Percentiles rank a stretch among this genome's conserved stretches.
Conservation (phyloP, 2,329 filamentous ascomycete species). For the Acephala macrosclerotiorum region DNA sequence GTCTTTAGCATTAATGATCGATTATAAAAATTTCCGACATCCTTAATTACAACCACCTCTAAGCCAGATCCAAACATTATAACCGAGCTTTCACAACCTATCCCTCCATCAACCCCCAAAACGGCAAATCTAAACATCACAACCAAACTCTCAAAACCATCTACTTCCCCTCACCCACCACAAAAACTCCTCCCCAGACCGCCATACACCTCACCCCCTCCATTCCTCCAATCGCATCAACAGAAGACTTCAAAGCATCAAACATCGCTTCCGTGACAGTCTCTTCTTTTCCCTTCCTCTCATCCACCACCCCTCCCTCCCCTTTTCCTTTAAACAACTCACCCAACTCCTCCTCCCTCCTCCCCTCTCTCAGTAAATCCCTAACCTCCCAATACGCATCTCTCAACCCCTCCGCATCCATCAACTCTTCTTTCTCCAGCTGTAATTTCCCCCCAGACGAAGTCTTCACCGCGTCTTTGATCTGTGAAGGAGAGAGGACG, state of each 20-base stretch:
- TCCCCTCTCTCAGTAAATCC: slow-evolving; percentile 40
- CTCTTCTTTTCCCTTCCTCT: too few relatives aligned
- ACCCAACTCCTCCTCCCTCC: slow-evolving; percentile 41
- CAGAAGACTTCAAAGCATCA: slow-evolving; percentile 30
- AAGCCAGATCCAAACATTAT: too few relatives aligned
- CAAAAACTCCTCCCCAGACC: slow-evolving; percentile 47
- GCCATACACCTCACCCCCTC: slow-evolving; percentile 51
- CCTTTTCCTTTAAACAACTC: too few relatives aligned
- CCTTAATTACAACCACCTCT: too few relatives aligned
- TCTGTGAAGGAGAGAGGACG: slow-evolving; percentile 50
- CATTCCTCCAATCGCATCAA: slow-evolving; percentile 36
- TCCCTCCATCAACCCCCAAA: too few relatives aligned
- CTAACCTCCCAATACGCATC: slow-evolving; percentile 57
- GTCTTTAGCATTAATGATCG: too few relatives aligned
- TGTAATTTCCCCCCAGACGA: too few relatives aligned
- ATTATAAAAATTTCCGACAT: too few relatives aligned
- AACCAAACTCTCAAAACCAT: too few relatives aligned
- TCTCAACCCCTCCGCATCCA: slow-evolving; percentile 49
- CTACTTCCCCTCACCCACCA: not conserved
- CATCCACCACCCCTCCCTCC: slow-evolving; percentile 36
- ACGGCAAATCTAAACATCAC: too few relatives aligned
- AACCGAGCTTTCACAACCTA: too few relatives aligned
- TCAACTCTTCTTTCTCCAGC: slow-evolving; percentile 46
- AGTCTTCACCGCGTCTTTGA: slow-evolving; percentile 40
- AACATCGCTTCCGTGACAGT: slow-evolving; percentile 38